Percentiles rank a stretch among this genome's conserved stretches.
phyloP scores from a whole-genome alignment of 2,329 filamentous ascomycete genomes.

The Fusarium nurragi region DNA sequence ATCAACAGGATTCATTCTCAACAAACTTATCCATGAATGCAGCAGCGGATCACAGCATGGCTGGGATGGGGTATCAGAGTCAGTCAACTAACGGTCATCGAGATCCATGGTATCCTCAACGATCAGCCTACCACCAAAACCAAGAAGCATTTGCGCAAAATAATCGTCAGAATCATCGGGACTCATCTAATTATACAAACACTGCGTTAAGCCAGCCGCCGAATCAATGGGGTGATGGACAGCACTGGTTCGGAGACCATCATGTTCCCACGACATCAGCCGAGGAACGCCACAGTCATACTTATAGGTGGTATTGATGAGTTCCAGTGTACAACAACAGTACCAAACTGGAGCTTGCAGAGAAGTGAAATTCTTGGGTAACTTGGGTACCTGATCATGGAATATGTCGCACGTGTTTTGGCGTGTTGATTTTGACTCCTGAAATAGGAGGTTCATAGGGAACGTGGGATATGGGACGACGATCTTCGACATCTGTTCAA shows the following conservation, averaged over 20 bases:
- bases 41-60: neutral
- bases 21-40: slow-evolving; percentile 2
- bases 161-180: slow-evolving; percentile 2
- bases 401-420: neutral
- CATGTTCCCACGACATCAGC: slow-evolving; percentile 18
- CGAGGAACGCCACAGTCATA: slow-evolving; percentile 18
- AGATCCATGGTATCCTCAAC: slow-evolving; percentile 21
- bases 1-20: slow-evolving; percentile 3
- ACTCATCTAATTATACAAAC: neutral
- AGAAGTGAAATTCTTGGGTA: neutral
- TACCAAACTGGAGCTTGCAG: neutral
- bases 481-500: neutral
- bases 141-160: slow-evolving; percentile 28
- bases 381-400: neutral
- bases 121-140: slow-evolving; percentile 23
- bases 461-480: neutral
- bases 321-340: neutral
- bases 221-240: slow-evolving; percentile 2
- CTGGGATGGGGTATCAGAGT: slow-evolving; percentile 8
- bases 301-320: slow-evolving; percentile 17
- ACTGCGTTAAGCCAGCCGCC: slow-evolving; percentile 1
- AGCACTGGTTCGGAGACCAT: slow-evolving; percentile 7
- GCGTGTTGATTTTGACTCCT: neutral
- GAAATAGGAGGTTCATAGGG: neutral
- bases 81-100: slow-evolving; percentile 5